Evolutionary conservation across 1,139 yeast species (phyloP), one percentile per base, ranked within the genome.

Genomic region (Eremothecium sinecaudum): DNA sequence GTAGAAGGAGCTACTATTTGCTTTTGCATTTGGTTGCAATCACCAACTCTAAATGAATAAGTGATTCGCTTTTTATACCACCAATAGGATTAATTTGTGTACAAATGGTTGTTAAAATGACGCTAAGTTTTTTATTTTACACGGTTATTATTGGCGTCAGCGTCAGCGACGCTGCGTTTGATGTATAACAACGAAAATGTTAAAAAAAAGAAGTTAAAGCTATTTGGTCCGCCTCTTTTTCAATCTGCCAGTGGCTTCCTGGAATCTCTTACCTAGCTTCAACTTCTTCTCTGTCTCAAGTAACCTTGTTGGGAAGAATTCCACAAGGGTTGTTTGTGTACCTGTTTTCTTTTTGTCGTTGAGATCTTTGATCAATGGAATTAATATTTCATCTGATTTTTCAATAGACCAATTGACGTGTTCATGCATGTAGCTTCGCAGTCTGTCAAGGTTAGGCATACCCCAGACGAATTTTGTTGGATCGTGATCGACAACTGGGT

Each of bases 391-490:
- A 51, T 90, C 94, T 2, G 86, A 79, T 39, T 73, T 68, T 10
- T 69, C 75, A 47, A 74, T 76, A 2, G 73, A 61, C 97, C 99
- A 92, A 3, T 87, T 86, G n/a, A 86, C 75, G 35, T 74, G 73
- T 30, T 62, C 66, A 69, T 72, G 71, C 53, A 92, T 62, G 48
- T 71, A 87, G 0, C 74, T 66, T 24, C 96, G 61, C 33, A 92
- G 64, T 44, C 75, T 75, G 47, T 87, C 96, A 39, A 87, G 59
- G 52, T 83, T 83, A 0, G 97, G 96, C 2, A 67, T 63, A 0
- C 97, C 97, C 98, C 98, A 92, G 37, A 72, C 71, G 58, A 92
- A 87, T 32, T 70, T 67, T 0, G 86, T 79, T 27, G 64, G 61
- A 52, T 86, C 96, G 18, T 67, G 66, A 54, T 92, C 97, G 1